phyloP scores from a whole-genome alignment of 1,139 yeast species.

The Saccharomyces hybrid region DNA sequence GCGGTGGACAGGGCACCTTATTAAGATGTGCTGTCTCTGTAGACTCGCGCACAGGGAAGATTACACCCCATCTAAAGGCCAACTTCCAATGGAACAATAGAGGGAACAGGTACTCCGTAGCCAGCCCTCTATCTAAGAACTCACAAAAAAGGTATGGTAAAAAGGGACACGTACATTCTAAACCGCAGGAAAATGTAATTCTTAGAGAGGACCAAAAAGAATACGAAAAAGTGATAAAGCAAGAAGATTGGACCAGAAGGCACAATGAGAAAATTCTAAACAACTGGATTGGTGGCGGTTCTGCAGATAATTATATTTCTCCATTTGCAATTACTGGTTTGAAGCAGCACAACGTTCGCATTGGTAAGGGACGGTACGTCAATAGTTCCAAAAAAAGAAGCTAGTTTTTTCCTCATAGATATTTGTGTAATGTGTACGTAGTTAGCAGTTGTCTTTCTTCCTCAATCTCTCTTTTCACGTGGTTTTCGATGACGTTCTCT shows the following conservation, averaged over 20 bases:
- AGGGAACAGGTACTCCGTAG: slow-evolving; percentile 74
- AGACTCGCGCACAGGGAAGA: slow-evolving; percentile 67
- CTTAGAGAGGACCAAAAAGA: slow-evolving; percentile 93
- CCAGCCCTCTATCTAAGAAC: slow-evolving; percentile 66
- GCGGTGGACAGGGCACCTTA: slow-evolving; percentile 88
- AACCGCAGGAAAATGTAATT: slow-evolving; percentile 46
- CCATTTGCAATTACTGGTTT: slow-evolving; percentile 73
- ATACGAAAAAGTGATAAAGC: slow-evolving; percentile 78
- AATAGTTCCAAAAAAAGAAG: slow-evolving; percentile 49
- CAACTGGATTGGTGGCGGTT: slow-evolving; percentile 87
- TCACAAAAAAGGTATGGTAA: slow-evolving; percentile 57
- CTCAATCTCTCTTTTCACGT: slow-evolving; percentile 8
- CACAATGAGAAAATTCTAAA: slow-evolving; percentile 78
- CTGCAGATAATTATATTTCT: slow-evolving; percentile 85
- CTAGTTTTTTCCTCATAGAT: slow-evolving; percentile 1
- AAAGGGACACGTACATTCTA: slow-evolving; percentile 64
- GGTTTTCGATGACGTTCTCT: slow-evolving; percentile 4
- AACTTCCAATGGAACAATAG: slow-evolving; percentile 92
- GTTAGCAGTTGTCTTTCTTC: slow-evolving; percentile 6
- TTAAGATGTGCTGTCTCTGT: slow-evolving; percentile 87
- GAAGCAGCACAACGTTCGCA: slow-evolving; percentile 62
- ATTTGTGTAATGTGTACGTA: background rate
- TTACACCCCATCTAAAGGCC: slow-evolving; percentile 84
- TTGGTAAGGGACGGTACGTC: slow-evolving; percentile 77
- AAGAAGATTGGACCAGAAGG: slow-evolving; percentile 80